Evolutionary conservation across 2,329 filamentous ascomycete genomes (phyloP).

Genomic region (Paecilomyces sp.): DNA sequence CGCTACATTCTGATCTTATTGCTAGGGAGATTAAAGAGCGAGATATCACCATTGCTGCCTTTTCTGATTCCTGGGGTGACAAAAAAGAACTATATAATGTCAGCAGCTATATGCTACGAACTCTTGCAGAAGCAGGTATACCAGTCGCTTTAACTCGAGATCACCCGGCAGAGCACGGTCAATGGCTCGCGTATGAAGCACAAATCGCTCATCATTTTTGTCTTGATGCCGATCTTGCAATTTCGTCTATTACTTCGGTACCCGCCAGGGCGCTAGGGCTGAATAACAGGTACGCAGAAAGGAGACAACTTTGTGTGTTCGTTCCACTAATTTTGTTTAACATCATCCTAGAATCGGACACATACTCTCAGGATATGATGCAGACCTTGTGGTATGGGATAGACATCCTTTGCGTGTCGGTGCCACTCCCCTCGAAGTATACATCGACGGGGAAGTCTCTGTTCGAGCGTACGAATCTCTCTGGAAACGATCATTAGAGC

Average conservation of each 20-base stretch:
- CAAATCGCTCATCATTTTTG: neutral
- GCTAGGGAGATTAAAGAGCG: conserved; percentile 45
- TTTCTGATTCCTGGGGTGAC: conserved; percentile 67
- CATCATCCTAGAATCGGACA: conserved; percentile 40
- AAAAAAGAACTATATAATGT: conserved; percentile 58
- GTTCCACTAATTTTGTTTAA: neutral
- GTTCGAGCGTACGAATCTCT: neutral
- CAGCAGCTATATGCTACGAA: conserved; percentile 35
- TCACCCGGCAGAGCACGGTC: neutral
- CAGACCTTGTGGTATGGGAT: conserved; percentile 56
- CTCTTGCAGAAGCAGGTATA: neutral
- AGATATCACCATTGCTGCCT: conserved; percentile 52
- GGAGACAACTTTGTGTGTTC: neutral
- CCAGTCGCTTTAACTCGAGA: neutral
- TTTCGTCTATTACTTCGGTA: neutral
- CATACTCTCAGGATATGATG: conserved; percentile 54
- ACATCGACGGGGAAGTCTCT: conserved; percentile 51
- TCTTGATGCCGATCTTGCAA: neutral
- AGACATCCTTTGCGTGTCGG: conserved; percentile 55
- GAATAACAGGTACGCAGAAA: neutral
- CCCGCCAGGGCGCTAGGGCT: neutral
- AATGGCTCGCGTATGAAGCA: neutral
- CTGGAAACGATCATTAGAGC: neutral
- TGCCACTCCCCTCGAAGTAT: conserved; percentile 53
- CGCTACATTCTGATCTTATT: conserved; percentile 58